These are phyloP conservation scores for Gymnopus androsaceus DNA, from an alignment of 1,284 basidiomycete genomes.

Conservation along the genomic window DNA sequence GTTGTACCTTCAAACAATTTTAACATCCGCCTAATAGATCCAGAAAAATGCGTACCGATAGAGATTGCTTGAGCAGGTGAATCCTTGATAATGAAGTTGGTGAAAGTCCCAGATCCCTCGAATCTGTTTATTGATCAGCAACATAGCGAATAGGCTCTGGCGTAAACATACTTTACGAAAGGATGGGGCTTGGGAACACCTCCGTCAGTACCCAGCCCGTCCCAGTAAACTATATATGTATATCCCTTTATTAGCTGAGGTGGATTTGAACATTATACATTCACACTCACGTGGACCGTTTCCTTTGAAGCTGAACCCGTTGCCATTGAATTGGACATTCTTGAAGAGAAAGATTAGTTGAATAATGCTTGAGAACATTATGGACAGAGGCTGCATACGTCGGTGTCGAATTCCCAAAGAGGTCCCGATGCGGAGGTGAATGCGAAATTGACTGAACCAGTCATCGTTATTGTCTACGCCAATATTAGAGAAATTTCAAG, in stretches of 20 bases:
- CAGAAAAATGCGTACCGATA: constrained; percentile 19
- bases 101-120: constrained; percentile 52
- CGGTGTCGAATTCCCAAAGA: neutral
- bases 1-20: constrained; percentile 23
- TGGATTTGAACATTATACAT: too few relatives aligned
- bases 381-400: neutral
- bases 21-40: constrained; percentile 47
- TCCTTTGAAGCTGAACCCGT: neutral
- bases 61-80: constrained; percentile 34
- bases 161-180: constrained; percentile 47
- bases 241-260: neutral
- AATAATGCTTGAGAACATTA: neutral
- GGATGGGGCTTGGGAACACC: constrained; percentile 44
- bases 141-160: neutral
- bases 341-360: neutral
- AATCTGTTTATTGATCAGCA: constrained; percentile 40
- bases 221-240: constrained; percentile 32
- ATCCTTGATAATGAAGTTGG: constrained; percentile 28
- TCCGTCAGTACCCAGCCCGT: constrained; percentile 42
- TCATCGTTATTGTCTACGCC: neutral
- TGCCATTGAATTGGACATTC: neutral
- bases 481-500: neutral
- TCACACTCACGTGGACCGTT: neutral
- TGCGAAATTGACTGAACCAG: neutral
- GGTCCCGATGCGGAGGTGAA: neutral